phyloP scores from a whole-genome alignment of 2,329 filamentous ascomycete species.

The Daldinia sp. region DNA sequence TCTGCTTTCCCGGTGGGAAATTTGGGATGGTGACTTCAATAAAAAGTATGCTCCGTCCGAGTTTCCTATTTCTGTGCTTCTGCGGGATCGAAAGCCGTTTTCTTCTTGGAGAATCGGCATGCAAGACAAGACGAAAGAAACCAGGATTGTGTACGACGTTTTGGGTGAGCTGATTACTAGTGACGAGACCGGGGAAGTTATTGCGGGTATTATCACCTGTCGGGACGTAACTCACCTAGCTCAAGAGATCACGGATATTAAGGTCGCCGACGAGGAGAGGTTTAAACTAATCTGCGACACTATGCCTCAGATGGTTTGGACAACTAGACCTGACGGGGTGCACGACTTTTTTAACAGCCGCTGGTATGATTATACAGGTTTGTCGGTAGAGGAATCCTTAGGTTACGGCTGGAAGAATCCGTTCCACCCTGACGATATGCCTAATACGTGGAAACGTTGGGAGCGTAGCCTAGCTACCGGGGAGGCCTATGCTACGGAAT shows the following conservation, averaged over 20 bases:
- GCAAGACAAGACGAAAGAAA: slow-evolving; percentile 60
- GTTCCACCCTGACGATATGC: slow-evolving; percentile 76
- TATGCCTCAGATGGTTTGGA: slow-evolving; percentile 79
- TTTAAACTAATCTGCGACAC: slow-evolving; percentile 81
- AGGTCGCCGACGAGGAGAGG: slow-evolving; percentile 74
- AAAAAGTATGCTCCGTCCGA: slow-evolving; percentile 64
- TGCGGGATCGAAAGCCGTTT: slow-evolving; percentile 68
- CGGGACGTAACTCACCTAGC: slow-evolving; percentile 77
- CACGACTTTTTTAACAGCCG: slow-evolving; percentile 78
- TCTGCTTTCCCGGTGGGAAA: slow-evolving; percentile 65
- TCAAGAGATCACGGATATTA: slow-evolving; percentile 73
- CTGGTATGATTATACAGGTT: slow-evolving; percentile 83
- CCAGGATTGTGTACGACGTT: slow-evolving; percentile 68
- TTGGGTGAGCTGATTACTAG: slow-evolving; percentile 74
- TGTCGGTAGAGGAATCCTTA: slow-evolving; percentile 67
- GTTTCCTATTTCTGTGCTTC: slow-evolving; percentile 71
- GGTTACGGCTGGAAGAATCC: slow-evolving; percentile 69
- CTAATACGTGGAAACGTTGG: slow-evolving; percentile 65
- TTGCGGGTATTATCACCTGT: slow-evolving; percentile 76
- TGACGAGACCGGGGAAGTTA: slow-evolving; percentile 72
- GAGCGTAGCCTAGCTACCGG: slow-evolving; percentile 70
- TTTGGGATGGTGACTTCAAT: slow-evolving; percentile 74
- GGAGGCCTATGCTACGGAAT: slow-evolving; percentile 74
- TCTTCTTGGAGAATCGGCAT: slow-evolving; percentile 69
- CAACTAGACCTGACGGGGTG: slow-evolving; percentile 69